Evolutionary conservation across 78 protist species (phyloP), one percentile per base, ranked within the genome.

Genomic region (Dictyostelium intermedium): DNA sequence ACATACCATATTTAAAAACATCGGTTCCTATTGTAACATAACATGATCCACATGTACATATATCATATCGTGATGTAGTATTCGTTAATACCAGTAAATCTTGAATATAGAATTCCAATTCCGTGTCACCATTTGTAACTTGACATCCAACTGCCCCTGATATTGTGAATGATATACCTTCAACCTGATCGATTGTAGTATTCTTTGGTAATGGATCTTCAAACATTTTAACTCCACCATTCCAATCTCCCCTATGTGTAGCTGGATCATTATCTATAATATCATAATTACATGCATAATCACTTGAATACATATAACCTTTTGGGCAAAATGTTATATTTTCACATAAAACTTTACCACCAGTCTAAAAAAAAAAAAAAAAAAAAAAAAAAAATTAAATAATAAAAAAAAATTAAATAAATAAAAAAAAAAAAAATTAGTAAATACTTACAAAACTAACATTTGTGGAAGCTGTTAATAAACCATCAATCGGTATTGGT

Each of bases 211-310:
- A 37, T 5, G 93, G 93, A 30, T 87, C 93, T 30, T 7, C 1
- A 61, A 78, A 87, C 2, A 9, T n/a, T 37, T 61, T 78, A 3
- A 16, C 10, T 16, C 93, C 93, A 63, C 60, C 50, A 30, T 78
- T 43, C 93, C 93, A 87, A 16, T 78, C 43, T 18, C 93, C 93
- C n/a, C 84, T 60, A 27, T 45, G n/a, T 32, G 20, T 20, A 5
- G 66, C 41, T 61, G 74, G 74, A 23, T 27, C 30, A 56, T 56
- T 20, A 20, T 56, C 25, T 56, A 56, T 20, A 66, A 66, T 66
- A 27, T 66, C 74, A 72, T 72, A 72, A 30, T 32, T 30, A 72
- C 79, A 72, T 72, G 79, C 79, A 72, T 72, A 72, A 34, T 72
- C 25, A 14, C 35, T 35, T 2, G 23, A 8, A 32, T 32, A 72